phyloP scores from a whole-genome alignment of 768 basidiomycete species.

The Rhizopogon vinicolor region DNA sequence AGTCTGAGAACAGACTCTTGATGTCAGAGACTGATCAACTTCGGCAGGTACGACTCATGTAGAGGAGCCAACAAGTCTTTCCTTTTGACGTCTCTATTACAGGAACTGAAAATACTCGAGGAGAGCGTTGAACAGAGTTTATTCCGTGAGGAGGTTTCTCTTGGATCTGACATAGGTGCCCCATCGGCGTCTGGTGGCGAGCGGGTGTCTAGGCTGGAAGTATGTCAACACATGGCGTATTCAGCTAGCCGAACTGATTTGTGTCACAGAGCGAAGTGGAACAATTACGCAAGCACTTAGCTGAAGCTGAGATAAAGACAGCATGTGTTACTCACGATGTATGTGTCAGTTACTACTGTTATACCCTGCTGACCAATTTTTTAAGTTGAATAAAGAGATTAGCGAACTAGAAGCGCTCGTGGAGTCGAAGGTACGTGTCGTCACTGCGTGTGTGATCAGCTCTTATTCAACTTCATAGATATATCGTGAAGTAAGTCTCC shows the following conservation, averaged over 20 bases:
- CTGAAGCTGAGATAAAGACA: conserved; percentile 72
- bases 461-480: conserved; percentile 44
- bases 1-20: conserved; percentile 72
- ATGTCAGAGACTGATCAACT: conserved; percentile 55
- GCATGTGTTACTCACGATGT: conserved; percentile 68
- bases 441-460: background rate
- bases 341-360: conserved; percentile 18
- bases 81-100: conserved; percentile 2
- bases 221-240: conserved; percentile 16
- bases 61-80: background rate
- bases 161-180: conserved; percentile 19
- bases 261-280: conserved; percentile 55
- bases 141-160: conserved; percentile 43
- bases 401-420: conserved; percentile 88
- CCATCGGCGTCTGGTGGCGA: conserved; percentile 22
- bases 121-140: conserved; percentile 64
- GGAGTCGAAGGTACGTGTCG: conserved; percentile 75
- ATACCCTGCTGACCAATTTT: background rate
- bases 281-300: conserved; percentile 62
- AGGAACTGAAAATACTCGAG: conserved; percentile 79
- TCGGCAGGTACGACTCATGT: conserved; percentile 48
- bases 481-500: conserved; percentile 65
- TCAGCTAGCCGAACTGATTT: background rate
- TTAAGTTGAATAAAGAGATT: conserved; percentile 85
- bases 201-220: conserved; percentile 53